phyloP scores from a whole-genome alignment of 371 early-diverging fungal species.

The Polyrhizophydium stewartii region DNA sequence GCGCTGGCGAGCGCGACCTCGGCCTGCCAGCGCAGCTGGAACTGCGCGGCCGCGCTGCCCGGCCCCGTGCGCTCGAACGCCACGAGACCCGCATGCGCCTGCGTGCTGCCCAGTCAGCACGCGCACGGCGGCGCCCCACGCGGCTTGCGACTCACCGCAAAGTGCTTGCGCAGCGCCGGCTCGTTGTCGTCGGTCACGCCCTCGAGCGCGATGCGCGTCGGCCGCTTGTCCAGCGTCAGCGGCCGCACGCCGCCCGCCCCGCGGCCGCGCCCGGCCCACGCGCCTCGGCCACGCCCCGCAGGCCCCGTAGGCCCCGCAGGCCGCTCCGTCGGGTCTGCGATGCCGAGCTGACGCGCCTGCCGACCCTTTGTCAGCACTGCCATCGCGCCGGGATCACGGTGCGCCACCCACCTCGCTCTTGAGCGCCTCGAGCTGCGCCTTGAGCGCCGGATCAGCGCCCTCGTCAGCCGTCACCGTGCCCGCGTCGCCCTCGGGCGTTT shows the following conservation, averaged over 20 bases:
- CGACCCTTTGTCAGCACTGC: too few species aligned
- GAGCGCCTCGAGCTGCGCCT: slow-evolving; percentile 3
- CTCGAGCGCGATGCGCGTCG: not conserved
- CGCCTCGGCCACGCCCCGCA: not conserved
- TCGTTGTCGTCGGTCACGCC: not conserved
- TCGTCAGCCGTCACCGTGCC: too few species aligned
- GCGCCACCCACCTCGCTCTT: slow-evolving; percentile 19
- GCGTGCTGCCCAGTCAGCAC: too few species aligned
- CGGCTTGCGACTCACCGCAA: not conserved
- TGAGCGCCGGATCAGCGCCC: not conserved
- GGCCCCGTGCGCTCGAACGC: not conserved
- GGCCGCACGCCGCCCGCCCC: not conserved
- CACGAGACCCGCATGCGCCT: not conserved
- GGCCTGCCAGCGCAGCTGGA: not conserved
- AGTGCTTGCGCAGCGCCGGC: not conserved
- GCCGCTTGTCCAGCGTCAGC: not conserved
- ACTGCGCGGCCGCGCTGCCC: not conserved
- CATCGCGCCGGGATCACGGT: not conserved
- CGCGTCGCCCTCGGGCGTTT: too few species aligned
- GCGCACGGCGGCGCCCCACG: too few species aligned
- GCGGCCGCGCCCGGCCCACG: not conserved
- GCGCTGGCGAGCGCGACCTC: too few species aligned
- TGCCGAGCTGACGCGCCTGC: too few species aligned
- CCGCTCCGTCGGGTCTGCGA: too few species aligned
- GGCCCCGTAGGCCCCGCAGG: not conserved